Evolutionary conservation across 805 yeast genomes (phyloP), one percentile per base, ranked within the genome.

Genomic region (Wickerhamomyces queroliae): DNA sequence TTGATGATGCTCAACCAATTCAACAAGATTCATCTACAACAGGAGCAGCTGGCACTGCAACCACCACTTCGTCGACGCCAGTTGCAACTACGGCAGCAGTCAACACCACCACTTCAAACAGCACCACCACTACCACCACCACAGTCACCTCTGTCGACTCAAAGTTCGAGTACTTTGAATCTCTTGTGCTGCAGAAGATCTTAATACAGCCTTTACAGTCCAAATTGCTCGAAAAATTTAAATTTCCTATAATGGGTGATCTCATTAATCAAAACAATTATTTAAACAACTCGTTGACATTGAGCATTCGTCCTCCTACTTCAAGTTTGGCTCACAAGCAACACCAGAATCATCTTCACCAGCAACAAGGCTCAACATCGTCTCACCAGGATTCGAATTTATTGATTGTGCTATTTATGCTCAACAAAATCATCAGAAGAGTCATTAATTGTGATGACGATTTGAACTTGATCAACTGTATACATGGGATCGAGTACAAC

Each of bases 401-500:
- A 30, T 30, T 11, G 11, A 30, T 30, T 18, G 33, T 30, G 4
- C 15, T 6, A 12, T 19, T 11, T 16, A 7, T 30, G 12, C 4
- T 30, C 5, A 18, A 5, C 5, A 30, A 18, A 30, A 18, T 30
- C 3, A n/a, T 30, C 12, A 30, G 15, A 19, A 18, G 18, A 19
- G 17, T 30, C 15, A 30, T 12, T 11, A 19, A 30, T 30, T 8
- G 11, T 8, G 17, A 18, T 3, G 13, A 30, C 15, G 33, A 30
- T 12, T 13, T 53, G 4, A 54, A 53, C 17, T 41, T 47, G 47
- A 43, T 54, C 15, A 45, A 46, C 2, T 47, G 48, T 22, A 41
- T 49, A 28, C 19, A 44, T 7, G 44, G 52, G 0, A 49, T 54
- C 4, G 48, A 47, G 29, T 49, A 47, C 23, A 54, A 53, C 37